These are phyloP conservation scores for Asterella californica DNA, from an alignment of 225 moss, liverwort and hornwort species.

Conservation along the genomic window DNA sequence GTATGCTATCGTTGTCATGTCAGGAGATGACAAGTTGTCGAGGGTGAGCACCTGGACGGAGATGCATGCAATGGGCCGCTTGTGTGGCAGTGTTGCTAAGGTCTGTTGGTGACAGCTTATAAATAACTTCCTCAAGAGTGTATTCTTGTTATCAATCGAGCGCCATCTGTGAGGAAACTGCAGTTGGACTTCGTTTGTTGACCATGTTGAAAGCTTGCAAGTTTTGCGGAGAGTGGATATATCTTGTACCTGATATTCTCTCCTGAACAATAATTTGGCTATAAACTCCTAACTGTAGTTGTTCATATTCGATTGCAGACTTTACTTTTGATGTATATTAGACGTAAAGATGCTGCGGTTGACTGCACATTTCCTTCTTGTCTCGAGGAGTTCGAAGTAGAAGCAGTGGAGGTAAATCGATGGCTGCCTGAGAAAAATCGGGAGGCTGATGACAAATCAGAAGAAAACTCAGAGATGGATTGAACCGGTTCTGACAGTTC, in stretches of 20 bases:
- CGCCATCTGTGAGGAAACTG: not conserved
- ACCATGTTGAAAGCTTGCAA: not conserved
- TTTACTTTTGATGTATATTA: conserved; percentile 56
- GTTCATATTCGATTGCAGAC: conserved; percentile 39
- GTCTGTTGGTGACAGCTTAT: conserved; percentile 22
- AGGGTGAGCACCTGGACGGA: conserved; percentile 89
- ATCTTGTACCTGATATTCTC: too few species aligned
- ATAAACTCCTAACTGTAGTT: too few species aligned
- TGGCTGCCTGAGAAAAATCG: conserved; percentile 93
- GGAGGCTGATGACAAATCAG: conserved; percentile 28
- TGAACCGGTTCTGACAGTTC: too few species aligned
- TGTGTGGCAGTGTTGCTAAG: conserved; percentile 93
- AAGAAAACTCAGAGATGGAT: conserved; percentile 4
- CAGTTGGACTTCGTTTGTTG: not conserved
- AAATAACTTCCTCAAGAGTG: too few species aligned
- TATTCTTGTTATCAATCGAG: too few species aligned
- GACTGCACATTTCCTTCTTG: too few species aligned
- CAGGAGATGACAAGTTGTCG: conserved; percentile 51
- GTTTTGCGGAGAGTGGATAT: not conserved
- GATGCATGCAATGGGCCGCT: too few species aligned
- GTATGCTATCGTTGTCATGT: conserved; percentile 79
- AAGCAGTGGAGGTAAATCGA: conserved; percentile 70
- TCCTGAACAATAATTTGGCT: too few species aligned
- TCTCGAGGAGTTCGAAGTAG: conserved; percentile 46
- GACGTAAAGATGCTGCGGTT: conserved; percentile 34